phyloP scores from a whole-genome alignment of 306 rosid genomes.

The Astragalus membranaceus region DNA sequence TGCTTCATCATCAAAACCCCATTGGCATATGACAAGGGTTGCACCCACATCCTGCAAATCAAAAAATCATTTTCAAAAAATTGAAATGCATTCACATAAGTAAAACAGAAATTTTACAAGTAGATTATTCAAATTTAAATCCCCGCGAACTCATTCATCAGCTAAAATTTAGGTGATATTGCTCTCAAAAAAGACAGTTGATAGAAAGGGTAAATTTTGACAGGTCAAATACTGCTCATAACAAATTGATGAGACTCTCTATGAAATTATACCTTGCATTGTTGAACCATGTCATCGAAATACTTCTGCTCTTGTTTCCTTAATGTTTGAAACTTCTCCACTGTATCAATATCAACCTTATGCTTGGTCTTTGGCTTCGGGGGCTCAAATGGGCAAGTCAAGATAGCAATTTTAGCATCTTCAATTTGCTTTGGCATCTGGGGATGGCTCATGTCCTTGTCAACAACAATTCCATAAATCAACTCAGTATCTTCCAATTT shows the following conservation, averaged over 20 bases:
- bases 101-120: not conserved
- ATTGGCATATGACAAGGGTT: slow-evolving; percentile 92
- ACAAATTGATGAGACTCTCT: not conserved
- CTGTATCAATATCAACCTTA: slow-evolving; percentile 97
- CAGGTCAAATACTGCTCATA: not conserved
- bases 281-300: slow-evolving; percentile 93
- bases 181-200: not conserved
- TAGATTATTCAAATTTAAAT: not conserved
- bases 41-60: slow-evolving; percentile 81
- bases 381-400: slow-evolving; percentile 99
- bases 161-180: not conserved
- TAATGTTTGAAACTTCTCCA: slow-evolving; percentile 88
- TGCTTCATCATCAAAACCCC: slow-evolving; percentile 99
- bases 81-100: not conserved
- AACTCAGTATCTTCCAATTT: slow-evolving; percentile 93
- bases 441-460: slow-evolving; percentile 99
- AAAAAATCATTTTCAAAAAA: not conserved
- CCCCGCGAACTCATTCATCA: not conserved
- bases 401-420: slow-evolving; percentile 88
- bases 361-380: slow-evolving; percentile 99
- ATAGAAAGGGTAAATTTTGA: not conserved
- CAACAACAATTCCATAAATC: slow-evolving; percentile 81
- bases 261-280: slow-evolving; percentile 69
- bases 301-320: slow-evolving; percentile 77
- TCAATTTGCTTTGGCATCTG: slow-evolving; percentile 96